phyloP scores from a whole-genome alignment of 192 early-diverging fungal genomes.

The Geranomyces variabilis region DNA sequence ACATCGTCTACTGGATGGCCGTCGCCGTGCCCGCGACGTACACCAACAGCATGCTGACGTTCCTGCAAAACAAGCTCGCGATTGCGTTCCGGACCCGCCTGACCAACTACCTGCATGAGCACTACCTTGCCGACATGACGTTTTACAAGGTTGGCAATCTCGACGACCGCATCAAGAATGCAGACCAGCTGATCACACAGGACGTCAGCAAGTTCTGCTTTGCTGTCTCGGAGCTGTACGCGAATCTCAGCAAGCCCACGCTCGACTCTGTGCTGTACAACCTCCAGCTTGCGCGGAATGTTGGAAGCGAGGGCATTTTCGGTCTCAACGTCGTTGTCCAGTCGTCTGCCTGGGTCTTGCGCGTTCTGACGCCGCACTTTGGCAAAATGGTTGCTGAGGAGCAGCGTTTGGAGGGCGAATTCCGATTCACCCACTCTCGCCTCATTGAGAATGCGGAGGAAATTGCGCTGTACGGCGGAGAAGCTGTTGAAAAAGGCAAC shows the following conservation, averaged over 20 bases:
- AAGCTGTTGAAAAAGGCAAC: conserved; percentile 80
- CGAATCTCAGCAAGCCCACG: conserved; percentile 91
- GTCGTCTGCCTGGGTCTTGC: conserved; percentile 73
- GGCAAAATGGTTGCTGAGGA: conserved; percentile 94
- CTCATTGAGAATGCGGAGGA: conserved; percentile 96
- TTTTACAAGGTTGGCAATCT: conserved; percentile 93
- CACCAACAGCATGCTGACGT: conserved; percentile 87
- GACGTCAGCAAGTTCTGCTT: conserved; percentile 92
- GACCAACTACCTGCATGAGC: conserved; percentile 83
- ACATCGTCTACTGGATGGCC: conserved; percentile 89
- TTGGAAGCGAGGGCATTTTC: conserved; percentile 86
- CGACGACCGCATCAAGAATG: conserved; percentile 89
- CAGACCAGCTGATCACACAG: conserved; percentile 82
- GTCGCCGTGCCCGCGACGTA: conserved; percentile 95
- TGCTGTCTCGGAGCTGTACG: conserved; percentile 83
- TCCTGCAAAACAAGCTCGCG: conserved; percentile 57
- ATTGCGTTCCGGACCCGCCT: conserved; percentile 63
- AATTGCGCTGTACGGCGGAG: conserved; percentile 88
- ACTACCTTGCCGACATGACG: conserved; percentile 88
- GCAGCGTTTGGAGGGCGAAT: conserved; percentile 87
- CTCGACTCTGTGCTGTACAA: conserved; percentile 95
- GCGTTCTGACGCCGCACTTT: conserved; percentile 90
- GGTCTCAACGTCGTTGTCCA: conserved; percentile 80
- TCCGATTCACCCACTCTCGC: conserved; percentile 91
- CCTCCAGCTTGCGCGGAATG: conserved; percentile 78